Evolutionary conservation across 306 rosid genomes (phyloP).

Genomic region (Quillaja saponaria): DNA sequence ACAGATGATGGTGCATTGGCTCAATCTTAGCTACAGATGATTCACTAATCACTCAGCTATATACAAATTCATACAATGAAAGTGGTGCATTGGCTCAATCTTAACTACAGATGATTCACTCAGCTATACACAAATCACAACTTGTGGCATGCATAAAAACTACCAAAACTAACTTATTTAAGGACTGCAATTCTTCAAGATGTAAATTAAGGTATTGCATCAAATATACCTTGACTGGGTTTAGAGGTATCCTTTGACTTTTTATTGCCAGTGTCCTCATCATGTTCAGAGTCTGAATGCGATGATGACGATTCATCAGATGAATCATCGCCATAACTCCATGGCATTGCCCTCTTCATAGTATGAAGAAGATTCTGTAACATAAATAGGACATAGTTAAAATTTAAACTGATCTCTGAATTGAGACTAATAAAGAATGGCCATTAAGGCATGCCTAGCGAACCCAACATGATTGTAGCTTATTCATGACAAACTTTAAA

Average conservation of each 20-base stretch:
- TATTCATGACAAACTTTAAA: no score
- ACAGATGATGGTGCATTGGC: slow-evolving; percentile 17
- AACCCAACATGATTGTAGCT: neutral
- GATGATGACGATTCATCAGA: slow-evolving; percentile 54
- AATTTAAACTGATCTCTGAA: neutral
- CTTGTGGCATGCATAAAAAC: no score
- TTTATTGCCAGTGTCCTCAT: slow-evolving; percentile 36
- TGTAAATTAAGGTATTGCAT: no score
- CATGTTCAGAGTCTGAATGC: slow-evolving; percentile 51
- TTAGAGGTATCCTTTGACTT: slow-evolving; percentile 52
- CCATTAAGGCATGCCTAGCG: neutral
- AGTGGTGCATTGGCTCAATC: slow-evolving; percentile 21
- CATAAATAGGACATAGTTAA: slow-evolving; percentile 7
- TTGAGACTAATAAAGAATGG: slow-evolving; percentile 4
- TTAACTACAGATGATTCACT: slow-evolving; percentile 8
- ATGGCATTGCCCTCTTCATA: slow-evolving; percentile 82
- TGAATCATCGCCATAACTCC: slow-evolving; percentile 66
- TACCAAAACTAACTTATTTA: no score
- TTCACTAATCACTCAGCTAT: neutral
- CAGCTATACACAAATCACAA: neutral
- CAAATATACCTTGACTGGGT: no score
- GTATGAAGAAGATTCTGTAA: slow-evolving; percentile 25
- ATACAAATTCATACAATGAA: no score
- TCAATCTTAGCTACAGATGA: no score
- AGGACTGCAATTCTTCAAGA: no score